phyloP scores from a whole-genome alignment of 371 early-diverging fungal genomes.

The Racocetra persica region DNA sequence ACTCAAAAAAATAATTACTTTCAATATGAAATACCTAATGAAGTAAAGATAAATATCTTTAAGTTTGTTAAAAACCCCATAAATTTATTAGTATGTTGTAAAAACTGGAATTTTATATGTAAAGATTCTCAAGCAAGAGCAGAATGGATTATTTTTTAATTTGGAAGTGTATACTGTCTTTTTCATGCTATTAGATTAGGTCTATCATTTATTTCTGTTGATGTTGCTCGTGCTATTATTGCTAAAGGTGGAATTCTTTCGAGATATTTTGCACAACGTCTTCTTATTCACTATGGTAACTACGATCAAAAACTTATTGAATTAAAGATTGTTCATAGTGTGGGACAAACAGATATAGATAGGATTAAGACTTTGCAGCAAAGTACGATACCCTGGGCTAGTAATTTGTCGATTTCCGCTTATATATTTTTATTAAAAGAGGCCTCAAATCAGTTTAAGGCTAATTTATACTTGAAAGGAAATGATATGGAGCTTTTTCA shows the following conservation, averaged over 20 bases:
- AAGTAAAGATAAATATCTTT: neutral
- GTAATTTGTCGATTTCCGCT: neutral
- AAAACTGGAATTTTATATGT: neutral
- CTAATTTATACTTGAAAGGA: neutral
- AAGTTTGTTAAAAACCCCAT: too few species aligned
- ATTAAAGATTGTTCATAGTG: neutral
- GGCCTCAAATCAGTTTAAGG: neutral
- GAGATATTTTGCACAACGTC: neutral
- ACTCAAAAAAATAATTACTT: too few species aligned
- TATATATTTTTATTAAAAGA: neutral
- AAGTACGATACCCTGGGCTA: neutral
- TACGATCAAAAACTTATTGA: neutral
- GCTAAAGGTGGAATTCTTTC: neutral
- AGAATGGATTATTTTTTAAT: conserved; percentile 11
- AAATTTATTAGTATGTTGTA: neutral
- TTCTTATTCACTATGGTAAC: conserved; percentile 2
- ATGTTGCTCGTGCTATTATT: neutral
- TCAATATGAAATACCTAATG: too few species aligned
- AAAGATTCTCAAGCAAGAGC: neutral
- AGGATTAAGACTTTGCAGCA: too few species aligned
- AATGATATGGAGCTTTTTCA: conserved; percentile 35
- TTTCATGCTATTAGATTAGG: neutral
- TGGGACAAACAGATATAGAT: too few species aligned
- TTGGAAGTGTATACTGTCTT: neutral
- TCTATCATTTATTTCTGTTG: neutral